Conservation (phyloP, 2,329 filamentous ascomycete species). For the Microdochium paspali region DNA sequence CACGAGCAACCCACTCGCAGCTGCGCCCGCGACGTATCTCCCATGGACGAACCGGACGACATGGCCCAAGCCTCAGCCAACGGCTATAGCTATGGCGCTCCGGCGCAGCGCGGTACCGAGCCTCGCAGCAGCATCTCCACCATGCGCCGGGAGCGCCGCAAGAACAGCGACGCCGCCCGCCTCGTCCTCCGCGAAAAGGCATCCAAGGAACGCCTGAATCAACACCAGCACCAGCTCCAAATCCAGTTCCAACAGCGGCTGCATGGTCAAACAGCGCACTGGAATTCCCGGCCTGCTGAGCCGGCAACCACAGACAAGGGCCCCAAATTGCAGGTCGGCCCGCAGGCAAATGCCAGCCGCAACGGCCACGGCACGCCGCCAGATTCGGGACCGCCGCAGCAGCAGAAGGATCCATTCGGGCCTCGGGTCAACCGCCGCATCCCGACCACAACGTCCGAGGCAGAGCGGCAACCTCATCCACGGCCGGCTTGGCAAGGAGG, state of each 20-base stretch:
- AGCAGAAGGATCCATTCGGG: conserved; percentile 26
- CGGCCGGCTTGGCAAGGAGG: conserved; percentile 63
- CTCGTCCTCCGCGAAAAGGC: conserved; percentile 27
- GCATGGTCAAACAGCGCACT: conserved; percentile 34
- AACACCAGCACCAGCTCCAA: conserved; percentile 14
- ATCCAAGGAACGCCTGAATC: conserved; percentile 24
- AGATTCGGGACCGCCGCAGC: conserved; percentile 16
- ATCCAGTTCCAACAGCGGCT: conserved; percentile 14
- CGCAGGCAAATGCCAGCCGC: conserved; percentile 35
- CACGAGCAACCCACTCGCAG: neutral
- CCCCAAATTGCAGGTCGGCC: conserved; percentile 45
- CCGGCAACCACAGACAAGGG: conserved; percentile 48
- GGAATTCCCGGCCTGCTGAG: conserved; percentile 61
- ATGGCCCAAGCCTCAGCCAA: conserved; percentile 18
- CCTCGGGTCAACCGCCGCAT: conserved; percentile 32
- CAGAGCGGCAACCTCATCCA: conserved; percentile 12
- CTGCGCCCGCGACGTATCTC: conserved; percentile 35
- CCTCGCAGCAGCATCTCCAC: conserved; percentile 36
- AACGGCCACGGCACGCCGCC: conserved; percentile 13
- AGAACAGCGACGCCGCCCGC: conserved; percentile 29
- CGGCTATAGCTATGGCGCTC: conserved; percentile 10
- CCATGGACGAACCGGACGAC: conserved; percentile 36
- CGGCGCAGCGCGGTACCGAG: conserved; percentile 10
- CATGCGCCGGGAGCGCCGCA: conserved; percentile 40
- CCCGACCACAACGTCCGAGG: conserved; percentile 19